phyloP scores from a whole-genome alignment of 139 green algal genomes.

The Ettlia oleoabundans region DNA sequence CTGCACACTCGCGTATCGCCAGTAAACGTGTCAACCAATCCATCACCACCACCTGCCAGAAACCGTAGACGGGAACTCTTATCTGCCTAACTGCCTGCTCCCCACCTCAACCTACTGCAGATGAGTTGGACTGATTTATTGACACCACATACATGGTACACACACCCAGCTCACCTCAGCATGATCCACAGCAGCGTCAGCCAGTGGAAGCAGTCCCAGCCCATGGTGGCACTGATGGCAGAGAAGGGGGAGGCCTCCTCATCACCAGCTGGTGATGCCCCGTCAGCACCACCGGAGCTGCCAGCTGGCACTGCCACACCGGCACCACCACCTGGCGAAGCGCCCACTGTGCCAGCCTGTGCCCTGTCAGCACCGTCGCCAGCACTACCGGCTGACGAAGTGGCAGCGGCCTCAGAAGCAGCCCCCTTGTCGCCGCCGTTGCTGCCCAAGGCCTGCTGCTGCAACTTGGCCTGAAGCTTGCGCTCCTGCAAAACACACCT shows the following conservation, averaged over 20 bases:
- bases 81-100: neutral
- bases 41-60: no score
- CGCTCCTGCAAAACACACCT: constrained; percentile 20
- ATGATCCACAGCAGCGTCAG: constrained; percentile 64
- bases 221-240: constrained; percentile 73
- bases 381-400: neutral
- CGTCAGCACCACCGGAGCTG: neutral
- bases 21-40: no score
- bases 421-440: neutral
- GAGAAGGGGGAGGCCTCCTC: constrained; percentile 69
- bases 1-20: no score
- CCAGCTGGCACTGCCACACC: no score
- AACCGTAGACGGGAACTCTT: no score
- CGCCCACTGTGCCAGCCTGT: no score
- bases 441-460: neutral
- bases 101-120: neutral
- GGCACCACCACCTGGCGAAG: neutral
- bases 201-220: constrained; percentile 79
- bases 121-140: neutral
- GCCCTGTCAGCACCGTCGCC: neutral
- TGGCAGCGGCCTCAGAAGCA: neutral
- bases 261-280: neutral
- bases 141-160: neutral
- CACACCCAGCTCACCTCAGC: constrained; percentile 51
- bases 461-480: constrained; percentile 17